A percentile compares a stretch with the other conserved stretches of the same genome.
Evolutionary conservation across 805 yeast species (phyloP).

Genomic region (Candida chauliodis): DNA sequence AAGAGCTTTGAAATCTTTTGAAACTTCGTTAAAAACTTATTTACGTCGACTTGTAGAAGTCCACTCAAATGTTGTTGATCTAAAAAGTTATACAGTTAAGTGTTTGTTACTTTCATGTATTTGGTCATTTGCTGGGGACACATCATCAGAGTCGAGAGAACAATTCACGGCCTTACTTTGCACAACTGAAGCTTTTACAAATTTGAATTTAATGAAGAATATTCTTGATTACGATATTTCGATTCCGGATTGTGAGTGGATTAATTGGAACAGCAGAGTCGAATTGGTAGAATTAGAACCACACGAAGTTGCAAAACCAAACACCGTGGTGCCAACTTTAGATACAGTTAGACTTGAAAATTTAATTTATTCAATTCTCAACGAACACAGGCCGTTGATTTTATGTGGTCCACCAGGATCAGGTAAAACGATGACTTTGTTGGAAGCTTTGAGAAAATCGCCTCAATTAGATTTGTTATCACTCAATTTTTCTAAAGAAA

Average conservation of each 20-base stretch:
- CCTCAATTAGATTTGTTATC: constrained; percentile 59
- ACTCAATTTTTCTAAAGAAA: constrained; percentile 80
- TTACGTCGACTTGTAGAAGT: constrained; percentile 19
- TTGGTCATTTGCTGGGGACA: constrained; percentile 70
- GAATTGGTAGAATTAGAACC: constrained; percentile 49
- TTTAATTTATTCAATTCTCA: constrained; percentile 53
- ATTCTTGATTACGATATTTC: constrained; percentile 44
- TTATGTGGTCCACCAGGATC: constrained; percentile 97
- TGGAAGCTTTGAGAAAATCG: constrained; percentile 60
- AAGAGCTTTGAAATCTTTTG: constrained; percentile 37
- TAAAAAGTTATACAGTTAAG: constrained; percentile 26
- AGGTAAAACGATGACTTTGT: constrained; percentile 90
- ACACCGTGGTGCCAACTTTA: constrained; percentile 68
- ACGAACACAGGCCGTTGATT: constrained; percentile 56
- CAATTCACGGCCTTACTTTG: constrained; percentile 30
- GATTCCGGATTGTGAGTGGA: constrained; percentile 47
- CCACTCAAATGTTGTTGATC: constrained; percentile 17
- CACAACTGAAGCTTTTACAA: constrained; percentile 14
- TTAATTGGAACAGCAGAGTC: constrained; percentile 35
- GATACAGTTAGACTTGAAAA: constrained; percentile 72
- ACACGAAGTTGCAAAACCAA: constrained; percentile 57
- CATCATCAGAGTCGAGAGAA: constrained; percentile 34
- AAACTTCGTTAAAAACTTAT: constrained; percentile 36
- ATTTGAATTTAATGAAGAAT: constrained; percentile 12
- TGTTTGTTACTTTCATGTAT: constrained; percentile 36